These are phyloP conservation scores for Neltuma alba DNA, from an alignment of 306 rosid species.

Conservation along the genomic window DNA sequence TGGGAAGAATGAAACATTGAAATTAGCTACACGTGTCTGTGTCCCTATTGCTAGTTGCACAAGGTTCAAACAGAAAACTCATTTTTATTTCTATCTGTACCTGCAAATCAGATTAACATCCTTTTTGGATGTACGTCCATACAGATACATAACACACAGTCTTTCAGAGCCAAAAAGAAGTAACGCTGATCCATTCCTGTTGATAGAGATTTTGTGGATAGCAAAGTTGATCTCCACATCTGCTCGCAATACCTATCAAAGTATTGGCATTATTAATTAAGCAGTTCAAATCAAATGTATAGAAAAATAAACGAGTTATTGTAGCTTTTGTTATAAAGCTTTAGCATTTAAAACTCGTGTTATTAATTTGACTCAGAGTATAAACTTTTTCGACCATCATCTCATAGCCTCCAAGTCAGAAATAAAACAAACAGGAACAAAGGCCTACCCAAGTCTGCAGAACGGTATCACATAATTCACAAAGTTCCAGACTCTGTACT, in stretches of 20 bases:
- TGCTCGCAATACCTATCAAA: conserved; percentile 71
- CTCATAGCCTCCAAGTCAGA: background rate
- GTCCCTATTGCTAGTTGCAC: conserved; percentile 33
- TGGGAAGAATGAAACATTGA: background rate
- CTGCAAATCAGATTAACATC: conserved; percentile 73
- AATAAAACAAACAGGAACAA: background rate
- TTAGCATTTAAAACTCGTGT: background rate
- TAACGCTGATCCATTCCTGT: conserved; percentile 73
- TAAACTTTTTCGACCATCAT: background rate
- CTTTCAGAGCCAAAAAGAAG: conserved; percentile 68
- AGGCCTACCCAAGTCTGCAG: background rate
- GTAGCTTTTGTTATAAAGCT: background rate
- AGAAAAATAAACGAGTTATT: background rate
- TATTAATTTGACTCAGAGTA: background rate
- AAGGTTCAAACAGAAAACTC: background rate
- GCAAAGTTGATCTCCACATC: conserved; percentile 57
- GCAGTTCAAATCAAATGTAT: conserved; percentile 1
- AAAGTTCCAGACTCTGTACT: background rate
- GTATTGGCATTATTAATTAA: conserved; percentile 19
- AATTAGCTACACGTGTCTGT: background rate
- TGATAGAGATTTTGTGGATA: conserved; percentile 71
- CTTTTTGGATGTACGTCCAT: conserved; percentile 63
- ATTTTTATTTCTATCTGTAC: conserved; percentile 37
- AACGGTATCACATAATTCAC: background rate
- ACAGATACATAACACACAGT: conserved; percentile 75